Percentiles rank a stretch among this genome's conserved stretches.
Evolutionary conservation across 257 asterid genomes (phyloP).

Genomic region (Henckelia pumila): DNA sequence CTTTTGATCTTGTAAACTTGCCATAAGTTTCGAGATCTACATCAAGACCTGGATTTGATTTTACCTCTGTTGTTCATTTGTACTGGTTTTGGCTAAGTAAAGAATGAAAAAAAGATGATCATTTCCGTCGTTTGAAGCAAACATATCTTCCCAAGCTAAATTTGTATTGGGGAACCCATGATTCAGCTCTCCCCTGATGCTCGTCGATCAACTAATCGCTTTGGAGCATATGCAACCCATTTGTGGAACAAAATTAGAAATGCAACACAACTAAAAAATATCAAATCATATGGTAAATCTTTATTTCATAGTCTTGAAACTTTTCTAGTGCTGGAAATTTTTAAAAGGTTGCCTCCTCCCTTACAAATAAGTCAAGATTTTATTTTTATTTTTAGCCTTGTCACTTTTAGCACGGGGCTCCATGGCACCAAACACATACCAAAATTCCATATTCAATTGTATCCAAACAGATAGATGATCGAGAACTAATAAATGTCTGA

Average conservation of each 20-base stretch:
- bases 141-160: slow-evolving; percentile 38
- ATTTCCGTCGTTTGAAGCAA: slow-evolving; percentile 27
- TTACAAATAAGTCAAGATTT: neutral
- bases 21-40: slow-evolving; percentile 2
- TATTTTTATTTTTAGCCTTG: neutral
- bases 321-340: neutral
- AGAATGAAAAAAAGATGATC: slow-evolving; percentile 35
- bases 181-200: slow-evolving; percentile 39
- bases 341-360: neutral
- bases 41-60: neutral
- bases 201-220: slow-evolving; percentile 39
- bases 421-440: neutral
- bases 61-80: slow-evolving; percentile 2
- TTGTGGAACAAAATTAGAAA: neutral
- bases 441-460: neutral
- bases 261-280: neutral
- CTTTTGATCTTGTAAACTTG: slow-evolving; percentile 35
- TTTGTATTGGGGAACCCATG: slow-evolving; percentile 32
- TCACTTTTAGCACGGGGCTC: slow-evolving; percentile 30
- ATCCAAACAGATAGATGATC: too few relatives aligned
- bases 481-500: neutral
- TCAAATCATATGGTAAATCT: neutral
- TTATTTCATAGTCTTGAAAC: neutral
- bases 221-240: slow-evolving; percentile 59
- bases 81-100: slow-evolving; percentile 11